Evolutionary conservation across 192 early-diverging fungal genomes (phyloP).

Genomic region (Helicostylum pulchrum): DNA sequence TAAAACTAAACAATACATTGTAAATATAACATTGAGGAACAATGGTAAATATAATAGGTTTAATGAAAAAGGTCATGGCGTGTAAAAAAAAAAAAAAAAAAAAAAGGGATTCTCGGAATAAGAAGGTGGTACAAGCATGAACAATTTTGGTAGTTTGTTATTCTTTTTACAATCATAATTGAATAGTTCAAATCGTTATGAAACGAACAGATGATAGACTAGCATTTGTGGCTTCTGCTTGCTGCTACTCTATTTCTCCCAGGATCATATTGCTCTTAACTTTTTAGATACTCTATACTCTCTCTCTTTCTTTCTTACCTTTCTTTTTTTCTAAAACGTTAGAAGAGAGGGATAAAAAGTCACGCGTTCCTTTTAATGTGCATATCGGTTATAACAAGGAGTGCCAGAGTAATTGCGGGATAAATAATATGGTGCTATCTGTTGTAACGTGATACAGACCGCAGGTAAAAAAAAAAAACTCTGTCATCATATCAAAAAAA

Average conservation of each 20-base stretch:
- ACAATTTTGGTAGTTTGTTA: slow-evolving; percentile 1
- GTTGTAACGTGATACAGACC: slow-evolving; percentile 3
- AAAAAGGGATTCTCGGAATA: neutral
- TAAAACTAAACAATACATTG: neutral
- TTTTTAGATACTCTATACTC: neutral
- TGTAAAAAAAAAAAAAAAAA: neutral
- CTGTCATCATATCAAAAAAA: neutral
- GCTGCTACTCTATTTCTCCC: neutral
- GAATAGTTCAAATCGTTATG: too few relatives aligned
- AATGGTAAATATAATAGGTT: neutral
- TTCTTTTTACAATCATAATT: neutral
- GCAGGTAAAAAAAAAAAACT: neutral
- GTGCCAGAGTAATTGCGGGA: too few relatives aligned
- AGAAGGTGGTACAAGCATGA: neutral
- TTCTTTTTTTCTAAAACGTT: neutral
- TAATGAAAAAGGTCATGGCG: neutral
- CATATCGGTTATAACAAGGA: too few relatives aligned
- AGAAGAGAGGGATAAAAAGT: too few relatives aligned
- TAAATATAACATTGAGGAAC: too few relatives aligned
- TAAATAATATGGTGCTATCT: neutral
- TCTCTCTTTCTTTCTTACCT: neutral
- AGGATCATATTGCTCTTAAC: neutral
- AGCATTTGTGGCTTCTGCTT: too few relatives aligned
- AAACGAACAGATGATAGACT: too few relatives aligned
- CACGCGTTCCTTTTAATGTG: too few relatives aligned